A percentile compares a stretch with the other conserved stretches of the same genome.
Conservation (phyloP, 2,329 filamentous ascomycete species). For the Talaromyces sp. region DNA sequence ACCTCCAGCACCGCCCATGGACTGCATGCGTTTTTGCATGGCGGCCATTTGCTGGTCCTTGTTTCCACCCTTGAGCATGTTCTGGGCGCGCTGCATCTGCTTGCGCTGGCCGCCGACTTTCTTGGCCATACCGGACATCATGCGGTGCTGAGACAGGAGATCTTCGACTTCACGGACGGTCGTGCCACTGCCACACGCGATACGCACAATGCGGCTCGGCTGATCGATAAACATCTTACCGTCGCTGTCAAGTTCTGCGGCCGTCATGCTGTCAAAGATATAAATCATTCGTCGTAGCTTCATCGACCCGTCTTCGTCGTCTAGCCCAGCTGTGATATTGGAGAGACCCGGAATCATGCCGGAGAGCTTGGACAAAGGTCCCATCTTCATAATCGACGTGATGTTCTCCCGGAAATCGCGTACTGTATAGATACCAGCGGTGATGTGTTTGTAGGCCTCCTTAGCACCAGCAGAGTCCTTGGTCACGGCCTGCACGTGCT, state of each 20-base stretch:
- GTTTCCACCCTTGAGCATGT: slow-evolving; percentile 84
- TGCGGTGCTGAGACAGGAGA: slow-evolving; percentile 91
- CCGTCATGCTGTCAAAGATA: slow-evolving; percentile 97
- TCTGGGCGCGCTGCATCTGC: slow-evolving; percentile 92
- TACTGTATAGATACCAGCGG: slow-evolving; percentile 92
- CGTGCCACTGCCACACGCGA: slow-evolving; percentile 85
- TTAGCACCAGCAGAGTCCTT: slow-evolving; percentile 75
- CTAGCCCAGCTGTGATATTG: slow-evolving; percentile 90
- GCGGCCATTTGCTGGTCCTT: slow-evolving; percentile 91
- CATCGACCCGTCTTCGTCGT: slow-evolving; percentile 89
- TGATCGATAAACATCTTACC: slow-evolving; percentile 92
- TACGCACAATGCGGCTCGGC: slow-evolving; percentile 84
- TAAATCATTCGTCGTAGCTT: slow-evolving; percentile 99
- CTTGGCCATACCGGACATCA: slow-evolving; percentile 99
- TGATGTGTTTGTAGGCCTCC: slow-evolving; percentile 98
- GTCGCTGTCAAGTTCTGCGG: slow-evolving; percentile 90
- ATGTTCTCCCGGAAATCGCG: slow-evolving; percentile 93
- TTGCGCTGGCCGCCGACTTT: slow-evolving; percentile 98
- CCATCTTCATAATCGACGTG: slow-evolving; percentile 99
- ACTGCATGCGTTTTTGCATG: slow-evolving; percentile 92
- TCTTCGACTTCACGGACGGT: slow-evolving; percentile 92
- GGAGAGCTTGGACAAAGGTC: slow-evolving; percentile 91
- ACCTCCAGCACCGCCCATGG: slow-evolving; percentile 73
- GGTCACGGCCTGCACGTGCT: slow-evolving; percentile 93
- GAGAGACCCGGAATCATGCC: slow-evolving; percentile 97